Evolutionary conservation across 768 basidiomycete species (phyloP).

Genomic region (Tylopilus plumbeoviolaceoides): DNA sequence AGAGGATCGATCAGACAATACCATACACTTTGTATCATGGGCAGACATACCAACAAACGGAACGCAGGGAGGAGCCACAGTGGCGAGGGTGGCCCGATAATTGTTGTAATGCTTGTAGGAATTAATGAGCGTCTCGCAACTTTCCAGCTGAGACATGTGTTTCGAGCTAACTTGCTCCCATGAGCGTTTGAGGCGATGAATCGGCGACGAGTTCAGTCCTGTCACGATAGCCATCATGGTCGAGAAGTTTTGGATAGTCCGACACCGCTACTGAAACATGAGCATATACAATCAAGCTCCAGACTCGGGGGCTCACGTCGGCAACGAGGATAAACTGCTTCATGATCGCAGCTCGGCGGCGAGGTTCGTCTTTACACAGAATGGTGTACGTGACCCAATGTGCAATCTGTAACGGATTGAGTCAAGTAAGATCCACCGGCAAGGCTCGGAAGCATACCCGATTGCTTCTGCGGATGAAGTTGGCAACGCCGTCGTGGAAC

Average conservation of each 20-base stretch:
- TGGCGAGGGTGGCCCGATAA: slow-evolving; percentile 52
- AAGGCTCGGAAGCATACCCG: slow-evolving; percentile 30
- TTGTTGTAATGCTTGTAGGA: slow-evolving; percentile 66
- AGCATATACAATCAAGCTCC: not conserved
- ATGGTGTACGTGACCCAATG: slow-evolving; percentile 59
- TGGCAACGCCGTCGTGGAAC: slow-evolving; percentile 48
- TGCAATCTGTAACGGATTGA: slow-evolving; percentile 38
- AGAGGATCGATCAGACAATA: slow-evolving; percentile 4
- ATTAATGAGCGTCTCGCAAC: slow-evolving; percentile 56
- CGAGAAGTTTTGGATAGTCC: slow-evolving; percentile 61
- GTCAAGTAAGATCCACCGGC: not conserved
- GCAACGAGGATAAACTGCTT: slow-evolving; percentile 68
- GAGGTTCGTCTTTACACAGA: slow-evolving; percentile 52
- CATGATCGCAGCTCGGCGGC: slow-evolving; percentile 55
- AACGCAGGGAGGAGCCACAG: slow-evolving; percentile 59
- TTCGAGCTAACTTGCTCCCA: slow-evolving; percentile 54
- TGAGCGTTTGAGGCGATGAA: slow-evolving; percentile 61
- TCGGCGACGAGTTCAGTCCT: slow-evolving; percentile 62
- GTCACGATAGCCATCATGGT: slow-evolving; percentile 66
- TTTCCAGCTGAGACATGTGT: slow-evolving; percentile 44
- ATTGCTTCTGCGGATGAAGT: slow-evolving; percentile 57
- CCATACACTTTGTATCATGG: not conserved
- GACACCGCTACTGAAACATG: slow-evolving; percentile 45
- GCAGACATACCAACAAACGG: slow-evolving; percentile 59
- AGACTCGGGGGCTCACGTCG: slow-evolving; percentile 41